Evolutionary conservation across 2,329 filamentous ascomycete genomes (phyloP), one percentile per base, ranked within the genome.

Genomic region (Pseudogymnoascus sp.): DNA sequence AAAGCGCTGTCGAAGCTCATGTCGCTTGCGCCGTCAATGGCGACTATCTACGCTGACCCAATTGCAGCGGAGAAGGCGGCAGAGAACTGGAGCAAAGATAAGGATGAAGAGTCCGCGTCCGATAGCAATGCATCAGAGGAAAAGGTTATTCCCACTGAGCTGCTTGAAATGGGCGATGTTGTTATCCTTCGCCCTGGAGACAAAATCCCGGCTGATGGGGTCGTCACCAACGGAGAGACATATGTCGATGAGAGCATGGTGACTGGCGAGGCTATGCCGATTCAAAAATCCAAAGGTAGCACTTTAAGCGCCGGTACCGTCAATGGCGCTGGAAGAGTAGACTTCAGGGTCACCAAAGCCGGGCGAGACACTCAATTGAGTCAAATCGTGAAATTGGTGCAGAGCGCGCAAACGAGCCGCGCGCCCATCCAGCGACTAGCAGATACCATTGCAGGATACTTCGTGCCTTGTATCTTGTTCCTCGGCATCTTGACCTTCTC

Each of bases 181-280:
- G 92, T 97, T 64, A 86, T 97, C 66, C 83, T 99, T 63, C 89
- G 91, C 63, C 94, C 94, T 5, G 94, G 94, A 62, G 94, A 97
- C 77, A 97, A 97, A 78, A 91, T 99, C 64, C 93, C 94, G 1
- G 93, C 93, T 1, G 94, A 99, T 73, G 94, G 94, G 59, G 82
- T 85, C 7, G 84, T 99, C 61, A 91, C 91, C 63, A 86, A 89
- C 62, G 94, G 94, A 33, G 91, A 97, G 75, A 96, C 91, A 37
- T 96, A 95, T 71, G 85, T 97, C 21, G 92, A 99, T 68, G 94
- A 99, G 77, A 96, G 92, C 73, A 97, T 97, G 93, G 92, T 99
- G 59, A 99, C 94, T 5, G 94, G 94, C 67, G 94, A 99, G 77
- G 90, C 94, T 2, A 93, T 97, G 83, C 93, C 94, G 0, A 92